Evolutionary conservation across 116 monocot genomes (phyloP).

Genomic region (Trichopus zeylanicus): DNA sequence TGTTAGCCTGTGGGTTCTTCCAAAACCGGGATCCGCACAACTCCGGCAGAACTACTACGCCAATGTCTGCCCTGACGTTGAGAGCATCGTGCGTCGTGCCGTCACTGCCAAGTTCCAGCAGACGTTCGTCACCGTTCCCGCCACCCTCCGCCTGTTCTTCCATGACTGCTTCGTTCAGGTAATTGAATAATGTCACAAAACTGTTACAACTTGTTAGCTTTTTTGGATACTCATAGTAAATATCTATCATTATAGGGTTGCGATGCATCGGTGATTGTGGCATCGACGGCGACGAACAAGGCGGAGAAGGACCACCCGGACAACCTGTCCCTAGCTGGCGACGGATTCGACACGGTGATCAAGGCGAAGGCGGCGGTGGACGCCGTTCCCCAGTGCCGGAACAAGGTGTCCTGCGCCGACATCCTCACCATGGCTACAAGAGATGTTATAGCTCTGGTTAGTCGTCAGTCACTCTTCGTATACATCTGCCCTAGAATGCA

Average conservation of each 20-base stretch:
- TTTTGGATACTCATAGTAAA: not conserved
- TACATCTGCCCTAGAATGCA: not conserved
- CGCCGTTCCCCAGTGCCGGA: slow-evolving; percentile 7
- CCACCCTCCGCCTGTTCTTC: slow-evolving; percentile 42
- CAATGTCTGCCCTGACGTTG: slow-evolving; percentile 41
- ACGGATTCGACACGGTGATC: slow-evolving; percentile 11
- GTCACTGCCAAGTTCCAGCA: slow-evolving; percentile 31
- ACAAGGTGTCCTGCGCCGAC: slow-evolving; percentile 47
- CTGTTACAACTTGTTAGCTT: not conserved
- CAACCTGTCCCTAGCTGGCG: slow-evolving; percentile 9
- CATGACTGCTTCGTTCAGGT: slow-evolving; percentile 51
- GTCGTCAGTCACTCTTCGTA: not conserved
- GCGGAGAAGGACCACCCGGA: slow-evolving; percentile 13
- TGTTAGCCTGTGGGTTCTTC: not conserved
- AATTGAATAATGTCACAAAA: not conserved
- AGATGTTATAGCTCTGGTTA: slow-evolving; percentile 17
- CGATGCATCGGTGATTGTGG: slow-evolving; percentile 8
- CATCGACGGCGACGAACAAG: slow-evolving; percentile 7
- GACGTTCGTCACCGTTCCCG: slow-evolving; percentile 31
- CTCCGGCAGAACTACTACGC: slow-evolving; percentile 37
- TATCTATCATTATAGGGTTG: slow-evolving; percentile 3
- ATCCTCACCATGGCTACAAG: slow-evolving; percentile 51
- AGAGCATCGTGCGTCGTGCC: slow-evolving; percentile 29
- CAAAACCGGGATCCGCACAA: slow-evolving; percentile 14
- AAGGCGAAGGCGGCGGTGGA: slow-evolving; percentile 14